These are phyloP conservation scores for Bassia scoparia DNA, from an alignment of 148 eudicot species.

Conservation along the genomic window DNA sequence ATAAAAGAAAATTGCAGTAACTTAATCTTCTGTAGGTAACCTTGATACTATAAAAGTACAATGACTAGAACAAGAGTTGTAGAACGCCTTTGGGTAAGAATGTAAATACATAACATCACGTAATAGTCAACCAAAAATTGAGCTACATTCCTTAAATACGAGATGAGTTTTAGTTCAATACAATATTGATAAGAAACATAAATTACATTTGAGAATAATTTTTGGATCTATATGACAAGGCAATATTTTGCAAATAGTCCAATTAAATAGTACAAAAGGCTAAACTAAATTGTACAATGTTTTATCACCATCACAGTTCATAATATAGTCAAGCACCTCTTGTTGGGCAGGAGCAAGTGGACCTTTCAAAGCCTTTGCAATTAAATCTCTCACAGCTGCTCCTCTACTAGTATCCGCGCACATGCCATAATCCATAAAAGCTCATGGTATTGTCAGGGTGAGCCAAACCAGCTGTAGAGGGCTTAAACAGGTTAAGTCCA, in stretches of 20 bases:
- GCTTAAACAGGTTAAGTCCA: conserved; percentile 25
- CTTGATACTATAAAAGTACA: not conserved
- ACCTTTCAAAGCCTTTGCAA: conserved; percentile 91
- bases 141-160: not conserved
- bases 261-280: conserved; percentile 9
- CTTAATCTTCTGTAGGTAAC: not conserved
- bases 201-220: not conserved
- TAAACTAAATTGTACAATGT: not conserved
- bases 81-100: not conserved
- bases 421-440: conserved; percentile 96
- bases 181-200: conserved; percentile 14
- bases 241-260: not conserved
- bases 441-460: conserved; percentile 78
- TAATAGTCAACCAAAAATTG: not conserved
- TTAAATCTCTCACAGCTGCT: conserved; percentile 82
- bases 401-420: conserved; percentile 95
- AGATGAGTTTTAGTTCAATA: not conserved
- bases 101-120: not conserved
- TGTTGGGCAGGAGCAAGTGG: conserved; percentile 81
- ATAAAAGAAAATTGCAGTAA: not conserved
- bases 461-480: conserved; percentile 80
- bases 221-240: conserved; percentile 1
- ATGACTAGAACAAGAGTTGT: not conserved
- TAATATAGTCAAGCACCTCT: conserved; percentile 50
- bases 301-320: conserved; percentile 12